Evolutionary conservation across 2,329 filamentous ascomycete species (phyloP).

Genomic region (Massarina eburnea): DNA sequence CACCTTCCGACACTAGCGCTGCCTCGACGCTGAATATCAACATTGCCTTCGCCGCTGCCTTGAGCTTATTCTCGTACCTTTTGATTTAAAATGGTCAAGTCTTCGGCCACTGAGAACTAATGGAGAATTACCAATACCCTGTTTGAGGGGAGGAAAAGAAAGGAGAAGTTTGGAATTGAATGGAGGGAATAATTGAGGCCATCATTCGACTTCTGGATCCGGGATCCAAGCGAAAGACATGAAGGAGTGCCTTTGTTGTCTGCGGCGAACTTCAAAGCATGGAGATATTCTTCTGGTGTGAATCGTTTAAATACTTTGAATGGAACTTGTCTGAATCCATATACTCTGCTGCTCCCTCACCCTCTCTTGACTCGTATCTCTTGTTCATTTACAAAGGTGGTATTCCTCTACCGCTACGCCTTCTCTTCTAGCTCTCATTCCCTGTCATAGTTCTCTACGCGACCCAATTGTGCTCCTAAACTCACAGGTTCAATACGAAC

Average conservation of each 20-base stretch:
- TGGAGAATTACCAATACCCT: constrained; percentile 4
- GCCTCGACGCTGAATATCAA: constrained; percentile 13
- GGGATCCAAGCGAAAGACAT: constrained; percentile 13
- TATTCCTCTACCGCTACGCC: not conserved
- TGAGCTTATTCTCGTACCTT: constrained; percentile 21
- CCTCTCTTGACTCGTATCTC: not conserved
- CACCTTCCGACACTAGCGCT: constrained; percentile 9
- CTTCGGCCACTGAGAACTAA: not conserved
- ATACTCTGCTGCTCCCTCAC: not conserved
- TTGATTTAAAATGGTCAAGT: constrained; percentile 15
- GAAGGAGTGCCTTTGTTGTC: constrained; percentile 2
- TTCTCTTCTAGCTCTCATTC: not conserved
- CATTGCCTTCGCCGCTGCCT: constrained; percentile 14
- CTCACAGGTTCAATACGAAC: not conserved
- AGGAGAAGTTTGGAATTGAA: not conserved
- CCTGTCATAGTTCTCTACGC: not conserved
- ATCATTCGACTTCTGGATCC: constrained; percentile 14
- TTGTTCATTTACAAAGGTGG: not conserved
- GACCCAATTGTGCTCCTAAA: not conserved
- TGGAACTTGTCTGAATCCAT: constrained; percentile 8
- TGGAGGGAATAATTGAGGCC: constrained; percentile 1
- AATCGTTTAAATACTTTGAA: constrained; percentile 11
- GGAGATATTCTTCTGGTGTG: constrained; percentile 13
- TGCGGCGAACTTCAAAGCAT: not conserved
- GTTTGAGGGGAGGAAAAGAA: not conserved